Evolutionary conservation across 805 yeast species (phyloP).

Genomic region (Candida pseudofarinosa): DNA sequence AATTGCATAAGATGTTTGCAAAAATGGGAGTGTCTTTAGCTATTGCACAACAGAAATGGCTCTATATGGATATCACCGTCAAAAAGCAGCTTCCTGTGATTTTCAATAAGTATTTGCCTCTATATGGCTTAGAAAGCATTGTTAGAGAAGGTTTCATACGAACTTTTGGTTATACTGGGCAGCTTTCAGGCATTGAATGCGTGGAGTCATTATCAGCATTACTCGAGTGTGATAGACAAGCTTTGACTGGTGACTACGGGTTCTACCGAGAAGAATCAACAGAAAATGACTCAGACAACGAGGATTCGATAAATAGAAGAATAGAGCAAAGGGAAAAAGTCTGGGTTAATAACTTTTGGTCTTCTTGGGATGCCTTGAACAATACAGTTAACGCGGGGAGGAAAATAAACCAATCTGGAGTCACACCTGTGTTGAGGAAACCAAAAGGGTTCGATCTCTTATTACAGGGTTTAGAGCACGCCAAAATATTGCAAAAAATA

Average conservation of each 20-base stretch:
- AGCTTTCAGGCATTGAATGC: conserved; percentile 86
- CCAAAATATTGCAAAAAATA: conserved; percentile 77
- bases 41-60: conserved; percentile 90
- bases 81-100: conserved; percentile 70
- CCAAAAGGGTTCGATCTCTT: conserved; percentile 49
- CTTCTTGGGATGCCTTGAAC: conserved; percentile 52
- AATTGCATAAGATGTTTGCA: conserved; percentile 87
- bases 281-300: conserved; percentile 13
- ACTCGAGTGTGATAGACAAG: conserved; percentile 57
- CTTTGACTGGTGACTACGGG: conserved; percentile 15
- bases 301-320: conserved; percentile 20
- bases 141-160: conserved; percentile 83
- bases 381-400: conserved; percentile 21
- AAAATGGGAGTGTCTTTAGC: conserved; percentile 90
- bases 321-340: conserved; percentile 48
- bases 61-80: conserved; percentile 76
- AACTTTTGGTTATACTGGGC: conserved; percentile 82
- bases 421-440: conserved; percentile 18
- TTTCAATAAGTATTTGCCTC: conserved; percentile 64
- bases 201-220: conserved; percentile 86
- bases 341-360: conserved; percentile 74
- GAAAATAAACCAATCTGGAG: conserved; percentile 6
- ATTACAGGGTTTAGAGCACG: conserved; percentile 70
- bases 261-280: conserved; percentile 17
- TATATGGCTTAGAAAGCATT: conserved; percentile 79